Base-by-base conservation (phyloP, 2,329 filamentous ascomycete species). In the Apiospora malaysiana region DNA sequence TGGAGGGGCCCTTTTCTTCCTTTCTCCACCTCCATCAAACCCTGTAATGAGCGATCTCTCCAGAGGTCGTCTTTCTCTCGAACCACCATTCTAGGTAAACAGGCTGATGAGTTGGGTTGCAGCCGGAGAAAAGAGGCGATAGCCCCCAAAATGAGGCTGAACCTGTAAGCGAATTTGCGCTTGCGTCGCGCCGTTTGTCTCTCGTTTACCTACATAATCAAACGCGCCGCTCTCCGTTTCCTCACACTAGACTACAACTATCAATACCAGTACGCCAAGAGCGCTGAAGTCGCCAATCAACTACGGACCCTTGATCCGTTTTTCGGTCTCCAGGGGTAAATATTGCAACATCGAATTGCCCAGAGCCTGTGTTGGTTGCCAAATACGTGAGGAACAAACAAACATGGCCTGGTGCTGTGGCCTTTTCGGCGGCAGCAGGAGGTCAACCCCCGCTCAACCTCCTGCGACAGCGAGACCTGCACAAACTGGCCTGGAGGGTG, bases 401-500 rank as follows among this genome's bases (percentile, higher is more conserved):
- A 72, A 23, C 65, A 72, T 72, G 71, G 49, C 45, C 68, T 27
- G 70, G 16, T 66, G 68, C 56, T 72, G 71, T 40, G 68, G 71
- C 14, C 71, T 72, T 18, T 70, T 70, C 32, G 27, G 46, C 46
- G 25, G 67, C 40, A 32, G 40, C 45, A 40, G 27, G 25, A 59
- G 27, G 51, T 4, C 51, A 37, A 18, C 14, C 51, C 7, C 14
- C 32, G 14, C 7, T 32, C 46, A 23, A 25, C n/a, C 67, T 42
- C 45, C 27, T 45, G 42, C 9, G 1, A n/a, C 63, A 12, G 65
- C 65, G 9, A 46, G 32, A 67, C 32, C 23, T 25, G 27, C 63
- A n/a, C 67, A 27, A 37, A n/a, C 7, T 18, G 72, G 71, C 16
- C 70, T 76, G 5, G 45, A 56, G 12, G 76, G 74, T 40, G 73